phyloP scores from a whole-genome alignment of 495 filamentous ascomycete species.

The Poronia punctata region DNA sequence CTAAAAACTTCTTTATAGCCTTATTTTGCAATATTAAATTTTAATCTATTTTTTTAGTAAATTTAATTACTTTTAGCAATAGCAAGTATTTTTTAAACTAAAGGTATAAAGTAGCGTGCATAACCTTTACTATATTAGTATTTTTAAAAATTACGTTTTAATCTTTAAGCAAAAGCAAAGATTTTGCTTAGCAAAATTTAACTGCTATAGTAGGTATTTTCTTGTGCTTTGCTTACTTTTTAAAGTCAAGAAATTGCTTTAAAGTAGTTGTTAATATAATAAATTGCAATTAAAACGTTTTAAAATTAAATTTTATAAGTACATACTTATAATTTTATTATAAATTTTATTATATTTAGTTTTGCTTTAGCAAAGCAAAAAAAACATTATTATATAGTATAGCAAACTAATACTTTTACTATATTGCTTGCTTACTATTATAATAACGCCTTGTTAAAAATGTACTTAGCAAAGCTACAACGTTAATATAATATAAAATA shows the following conservation, averaged over 20 bases:
- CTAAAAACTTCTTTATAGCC: not conserved
- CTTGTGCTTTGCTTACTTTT: not conserved
- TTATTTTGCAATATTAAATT: slow-evolving; percentile 1
- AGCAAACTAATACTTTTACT: too few species aligned
- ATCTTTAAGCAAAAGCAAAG: not conserved
- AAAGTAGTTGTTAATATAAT: not conserved
- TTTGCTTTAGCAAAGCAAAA: not conserved
- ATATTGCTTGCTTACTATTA: not conserved
- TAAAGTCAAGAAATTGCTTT: too few species aligned
- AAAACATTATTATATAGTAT: not conserved
- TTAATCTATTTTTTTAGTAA: not conserved
- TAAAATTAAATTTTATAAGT: not conserved
- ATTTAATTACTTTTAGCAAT: not conserved
- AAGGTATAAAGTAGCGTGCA: not conserved
- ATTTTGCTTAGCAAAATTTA: not conserved
- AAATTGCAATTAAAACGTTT: not conserved
- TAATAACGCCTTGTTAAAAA: not conserved
- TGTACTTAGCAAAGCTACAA: not conserved
- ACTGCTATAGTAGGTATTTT: not conserved
- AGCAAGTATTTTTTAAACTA: not conserved
- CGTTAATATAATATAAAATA: not conserved
- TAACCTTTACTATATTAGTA: too few species aligned
- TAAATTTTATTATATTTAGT: not conserved
- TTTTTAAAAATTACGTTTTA: not conserved
- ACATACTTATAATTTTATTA: not conserved